These are phyloP conservation scores for Exophiala xenobiotica DNA, from an alignment of 2,329 filamentous ascomycete species.

Conservation along the genomic window DNA sequence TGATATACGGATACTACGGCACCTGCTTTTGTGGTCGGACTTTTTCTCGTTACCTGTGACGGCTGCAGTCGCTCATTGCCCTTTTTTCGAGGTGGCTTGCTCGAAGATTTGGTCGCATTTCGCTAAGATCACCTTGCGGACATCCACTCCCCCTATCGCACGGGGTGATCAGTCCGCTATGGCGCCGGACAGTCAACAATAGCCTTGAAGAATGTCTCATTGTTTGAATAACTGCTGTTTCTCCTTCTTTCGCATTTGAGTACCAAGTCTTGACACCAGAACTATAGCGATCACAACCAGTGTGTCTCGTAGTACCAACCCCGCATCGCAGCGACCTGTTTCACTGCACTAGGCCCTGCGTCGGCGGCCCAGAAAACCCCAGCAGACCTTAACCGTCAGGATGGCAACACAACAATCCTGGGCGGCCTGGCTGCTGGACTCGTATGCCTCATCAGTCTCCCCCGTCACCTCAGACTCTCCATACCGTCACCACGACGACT, in stretches of 20 bases:
- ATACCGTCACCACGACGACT: conserved; percentile 22
- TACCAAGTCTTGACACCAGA: not conserved
- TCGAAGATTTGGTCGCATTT: conserved; percentile 1
- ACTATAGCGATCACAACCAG: not conserved
- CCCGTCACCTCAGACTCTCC: conserved; percentile 19
- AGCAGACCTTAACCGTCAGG: not conserved
- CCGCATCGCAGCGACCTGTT: too few species aligned
- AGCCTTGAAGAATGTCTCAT: not conserved
- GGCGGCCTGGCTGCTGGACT: conserved; percentile 31
- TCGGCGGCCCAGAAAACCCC: conserved; percentile 5
- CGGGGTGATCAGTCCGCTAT: not conserved
- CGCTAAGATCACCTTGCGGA: not conserved
- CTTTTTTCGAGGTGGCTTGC: not conserved
- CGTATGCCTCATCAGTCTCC: conserved; percentile 27
- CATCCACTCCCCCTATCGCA: too few species aligned
- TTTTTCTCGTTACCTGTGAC: not conserved
- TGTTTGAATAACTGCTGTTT: not conserved
- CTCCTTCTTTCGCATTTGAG: conserved; percentile 6
- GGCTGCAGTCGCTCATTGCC: not conserved
- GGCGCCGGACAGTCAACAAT: not conserved
- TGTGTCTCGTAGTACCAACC: too few species aligned
- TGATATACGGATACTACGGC: too few species aligned
- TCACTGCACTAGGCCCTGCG: not conserved
- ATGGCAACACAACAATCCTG: conserved; percentile 24
- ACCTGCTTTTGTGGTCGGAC: conserved; percentile 22